Base-by-base conservation (phyloP, 495 filamentous ascomycete species). In the Xylaria palmicola region DNA sequence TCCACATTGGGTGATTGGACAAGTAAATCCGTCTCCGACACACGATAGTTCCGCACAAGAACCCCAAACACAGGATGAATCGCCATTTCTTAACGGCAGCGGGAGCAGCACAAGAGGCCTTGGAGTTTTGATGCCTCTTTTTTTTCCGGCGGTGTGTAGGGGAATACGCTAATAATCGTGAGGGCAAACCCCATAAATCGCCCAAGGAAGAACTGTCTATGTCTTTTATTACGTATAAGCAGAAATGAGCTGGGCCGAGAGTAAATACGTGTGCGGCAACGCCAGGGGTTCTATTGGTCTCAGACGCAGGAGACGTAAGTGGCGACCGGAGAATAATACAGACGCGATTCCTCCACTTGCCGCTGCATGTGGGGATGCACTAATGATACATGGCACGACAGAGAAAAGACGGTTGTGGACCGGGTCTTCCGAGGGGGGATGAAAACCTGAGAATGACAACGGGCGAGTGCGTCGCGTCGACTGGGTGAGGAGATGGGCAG, bases 221-320 rank as follows among this genome's bases (percentile, higher is more conserved):
- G n/a, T n/a, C n/a, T n/a, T n/a, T n/a, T n/a, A n/a, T n/a, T n/a
- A n/a, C n/a, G n/a, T n/a, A n/a, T n/a, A n/a, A n/a, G n/a, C n/a
- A n/a, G n/a, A n/a, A n/a, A n/a, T n/a, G n/a, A n/a, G n/a, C n/a
- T n/a, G n/a, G n/a, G n/a, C n/a, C n/a, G n/a, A n/a, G n/a, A n/a
- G n/a, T n/a, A n/a, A n/a, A n/a, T n/a, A n/a, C n/a, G n/a, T n/a
- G n/a, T n/a, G n/a, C n/a, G n/a, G n/a, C n/a, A n/a, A n/a, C n/a
- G n/a, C n/a, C n/a, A n/a, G n/a, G n/a, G n/a, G n/a, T 59, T 49
- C 36, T 51, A 51, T 59, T 45, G 44, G 45, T 50, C 26, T 59
- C n/a, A 36, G 34, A 59, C 19, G 43, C 30, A 49, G 41, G 12
- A 29, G 40, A 20, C 43, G n/a, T 39, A 17, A n/a, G 34, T 34